These are phyloP conservation scores for Aspergillus piperis DNA, from an alignment of 2,329 filamentous ascomycete genomes.

Conservation along the genomic window DNA sequence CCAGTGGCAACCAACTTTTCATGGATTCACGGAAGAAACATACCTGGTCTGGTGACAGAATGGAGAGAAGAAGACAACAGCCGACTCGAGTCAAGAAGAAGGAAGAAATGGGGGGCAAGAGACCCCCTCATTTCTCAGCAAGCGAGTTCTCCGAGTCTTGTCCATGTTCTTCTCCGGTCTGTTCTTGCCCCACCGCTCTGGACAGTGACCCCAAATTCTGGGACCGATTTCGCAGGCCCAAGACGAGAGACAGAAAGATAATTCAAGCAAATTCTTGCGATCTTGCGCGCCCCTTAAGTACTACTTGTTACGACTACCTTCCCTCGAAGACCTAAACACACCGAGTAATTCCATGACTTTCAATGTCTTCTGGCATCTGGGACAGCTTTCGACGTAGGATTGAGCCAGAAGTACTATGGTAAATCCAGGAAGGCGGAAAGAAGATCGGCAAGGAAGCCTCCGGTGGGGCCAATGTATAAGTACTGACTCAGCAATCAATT, in stretches of 20 bases:
- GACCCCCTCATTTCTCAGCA: not conserved
- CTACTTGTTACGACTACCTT: no score
- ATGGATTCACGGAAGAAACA: not conserved
- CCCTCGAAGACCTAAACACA: no score
- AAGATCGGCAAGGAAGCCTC: not conserved
- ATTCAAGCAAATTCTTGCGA: no score
- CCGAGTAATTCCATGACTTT: no score
- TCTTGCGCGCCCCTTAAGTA: no score
- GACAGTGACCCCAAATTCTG: not conserved
- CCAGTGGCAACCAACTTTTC: not conserved
- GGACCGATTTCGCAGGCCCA: slow-evolving; percentile 1
- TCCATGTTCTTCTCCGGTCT: not conserved
- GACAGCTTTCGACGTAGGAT: not conserved
- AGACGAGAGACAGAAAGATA: not conserved
- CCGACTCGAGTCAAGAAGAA: not conserved
- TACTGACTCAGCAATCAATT: not conserved
- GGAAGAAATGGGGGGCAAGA: not conserved
- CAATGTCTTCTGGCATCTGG: no score
- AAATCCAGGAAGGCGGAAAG: not conserved
- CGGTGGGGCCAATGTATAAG: not conserved
- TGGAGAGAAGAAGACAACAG: not conserved
- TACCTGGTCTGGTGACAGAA: not conserved
- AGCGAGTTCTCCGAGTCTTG: not conserved
- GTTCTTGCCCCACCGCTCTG: not conserved
- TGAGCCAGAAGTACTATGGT: not conserved